Base-by-base conservation (phyloP, 208 protist genomes). In the Acanthamoeba triangularis region DNA sequence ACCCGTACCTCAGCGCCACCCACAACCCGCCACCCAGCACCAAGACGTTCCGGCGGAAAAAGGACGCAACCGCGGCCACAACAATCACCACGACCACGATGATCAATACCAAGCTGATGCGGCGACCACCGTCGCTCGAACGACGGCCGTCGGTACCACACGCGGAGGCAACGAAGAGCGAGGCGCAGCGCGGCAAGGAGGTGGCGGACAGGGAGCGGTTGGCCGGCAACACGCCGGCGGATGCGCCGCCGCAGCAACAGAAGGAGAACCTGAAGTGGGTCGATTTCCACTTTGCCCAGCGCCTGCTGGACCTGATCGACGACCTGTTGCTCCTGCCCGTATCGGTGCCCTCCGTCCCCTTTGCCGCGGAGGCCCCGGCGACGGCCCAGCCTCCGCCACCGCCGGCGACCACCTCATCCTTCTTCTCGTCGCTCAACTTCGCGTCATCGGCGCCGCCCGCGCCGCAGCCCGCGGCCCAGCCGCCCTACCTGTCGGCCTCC, bases 221-320 rank as follows among this genome's bases (percentile, higher is more conserved):
- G 18, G 25, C 25, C 80, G 20, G 47, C 30, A 41, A 41, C 2
- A 56, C 78, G 35, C 25, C 44, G 41, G 8, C 84, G 2, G 47
- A 54, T 37, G 84, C n/a, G 4, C 6, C 72, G 56, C 35, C 56
- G 41, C 33, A 2, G 41, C 16, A 90, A 7, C 41, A 47, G 6
- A 72, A 72, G 65, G 65, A 72, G 10, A 78, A 80, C 41, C 25
- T 44, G 11, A 94, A 94, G 65, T 94, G 90, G 90, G 67, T 61
- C 5, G 90, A 94, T 37, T 94, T 94, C 14, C 56, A 94, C 65
- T 78, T 94, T 33, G 56, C 63, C 16, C 90, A 94, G 30, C 59
- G 90, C 18, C 28, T 94, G 67, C 67, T 94, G 7, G 65, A 94
- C n/a, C 65, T 94, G 4, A 94, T 94, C 33, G 90, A 94, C 37